These are phyloP conservation scores for Blastomyces silverae DNA, from an alignment of 2,329 filamentous ascomycete genomes.

Conservation along the genomic window DNA sequence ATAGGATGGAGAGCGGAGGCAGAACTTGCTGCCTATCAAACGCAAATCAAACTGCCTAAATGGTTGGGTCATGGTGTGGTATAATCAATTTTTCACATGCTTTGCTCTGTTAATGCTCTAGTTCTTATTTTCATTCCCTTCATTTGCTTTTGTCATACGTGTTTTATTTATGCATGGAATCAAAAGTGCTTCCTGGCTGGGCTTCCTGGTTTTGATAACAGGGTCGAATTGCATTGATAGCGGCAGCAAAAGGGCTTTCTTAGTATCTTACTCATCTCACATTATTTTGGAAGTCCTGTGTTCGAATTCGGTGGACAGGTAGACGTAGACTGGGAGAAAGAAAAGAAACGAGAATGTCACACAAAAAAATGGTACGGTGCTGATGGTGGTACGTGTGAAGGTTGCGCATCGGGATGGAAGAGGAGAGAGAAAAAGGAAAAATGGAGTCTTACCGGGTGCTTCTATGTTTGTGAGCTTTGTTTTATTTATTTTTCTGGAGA, in stretches of 20 bases:
- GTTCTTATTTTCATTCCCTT: not conserved
- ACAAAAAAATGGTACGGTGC: not conserved
- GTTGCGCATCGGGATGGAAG: not conserved
- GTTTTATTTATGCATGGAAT: constrained; percentile 11
- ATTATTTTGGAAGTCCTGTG: not conserved
- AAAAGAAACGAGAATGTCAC: not conserved
- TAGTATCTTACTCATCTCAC: not conserved
- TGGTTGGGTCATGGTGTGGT: not conserved
- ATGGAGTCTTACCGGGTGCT: not conserved
- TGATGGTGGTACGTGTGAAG: not conserved
- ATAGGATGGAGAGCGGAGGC: not conserved
- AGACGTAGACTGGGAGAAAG: not conserved
- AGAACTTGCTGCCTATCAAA: not conserved
- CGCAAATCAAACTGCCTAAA: not conserved
- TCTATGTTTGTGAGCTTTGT: not conserved
- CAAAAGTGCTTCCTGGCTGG: constrained; percentile 7
- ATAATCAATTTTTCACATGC: not conserved
- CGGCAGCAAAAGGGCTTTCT: not conserved
- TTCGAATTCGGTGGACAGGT: not conserved
- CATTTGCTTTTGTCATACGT: constrained; percentile 1
- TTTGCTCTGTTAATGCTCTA: not conserved
- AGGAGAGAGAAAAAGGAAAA: not conserved
- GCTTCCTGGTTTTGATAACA: not conserved
- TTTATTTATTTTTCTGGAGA: not conserved
- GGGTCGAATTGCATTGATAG: constrained; percentile 6